Percentiles rank a stretch among this genome's conserved stretches.
Conservation (phyloP, 768 basidiomycete species). For the Phanerochaete carnosa region DNA sequence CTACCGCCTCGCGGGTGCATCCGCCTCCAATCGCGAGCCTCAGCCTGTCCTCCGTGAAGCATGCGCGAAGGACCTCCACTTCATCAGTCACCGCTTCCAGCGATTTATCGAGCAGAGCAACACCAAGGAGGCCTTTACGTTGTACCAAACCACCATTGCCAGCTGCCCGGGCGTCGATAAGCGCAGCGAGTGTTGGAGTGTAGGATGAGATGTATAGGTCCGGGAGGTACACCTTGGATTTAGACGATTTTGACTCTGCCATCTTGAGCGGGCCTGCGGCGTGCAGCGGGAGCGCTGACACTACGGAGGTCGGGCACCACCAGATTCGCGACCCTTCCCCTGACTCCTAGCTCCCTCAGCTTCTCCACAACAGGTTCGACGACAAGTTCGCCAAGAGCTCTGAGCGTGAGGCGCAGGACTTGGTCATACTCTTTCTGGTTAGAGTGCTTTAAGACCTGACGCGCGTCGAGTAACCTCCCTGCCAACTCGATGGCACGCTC, state of each 20-base stretch:
- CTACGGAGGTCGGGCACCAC: constrained; percentile 30
- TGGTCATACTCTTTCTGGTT: background rate
- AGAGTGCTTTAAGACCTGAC: background rate
- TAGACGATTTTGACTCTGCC: background rate
- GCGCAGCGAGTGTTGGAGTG: constrained; percentile 23
- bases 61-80: background rate
- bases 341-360: background rate
- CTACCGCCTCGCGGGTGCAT: constrained; percentile 8
- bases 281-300: constrained; percentile 31
- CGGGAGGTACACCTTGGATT: constrained; percentile 3
- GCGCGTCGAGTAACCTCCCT: background rate
- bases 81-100: background rate
- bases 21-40: background rate
- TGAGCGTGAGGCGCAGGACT: background rate
- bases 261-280: constrained; percentile 27
- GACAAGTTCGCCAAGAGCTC: background rate
- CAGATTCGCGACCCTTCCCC: background rate
- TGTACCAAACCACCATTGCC: constrained; percentile 5
- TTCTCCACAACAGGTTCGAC: background rate
- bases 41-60: background rate
- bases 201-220: constrained; percentile 29
- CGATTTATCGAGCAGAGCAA: background rate
- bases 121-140: background rate
- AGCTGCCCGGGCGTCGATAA: constrained; percentile 9
- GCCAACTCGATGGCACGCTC: background rate